phyloP scores from a whole-genome alignment of 768 basidiomycete species.

The Lactarius akahatsu region DNA sequence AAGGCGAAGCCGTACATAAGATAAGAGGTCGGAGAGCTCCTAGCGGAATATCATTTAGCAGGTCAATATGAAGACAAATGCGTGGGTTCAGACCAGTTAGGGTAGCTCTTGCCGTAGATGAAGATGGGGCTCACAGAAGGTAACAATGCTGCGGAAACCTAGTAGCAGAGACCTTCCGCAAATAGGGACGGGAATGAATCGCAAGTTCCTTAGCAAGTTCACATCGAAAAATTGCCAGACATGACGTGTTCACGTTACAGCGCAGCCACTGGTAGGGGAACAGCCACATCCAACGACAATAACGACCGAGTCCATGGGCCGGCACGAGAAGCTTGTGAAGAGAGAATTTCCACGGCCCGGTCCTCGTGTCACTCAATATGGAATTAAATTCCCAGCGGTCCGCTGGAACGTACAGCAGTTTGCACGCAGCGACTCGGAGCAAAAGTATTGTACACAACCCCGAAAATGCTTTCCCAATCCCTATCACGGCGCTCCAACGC shows the following conservation, averaged over 20 bases:
- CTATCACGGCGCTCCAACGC: not conserved
- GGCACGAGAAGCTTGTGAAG: no score
- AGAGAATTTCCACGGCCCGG: not conserved
- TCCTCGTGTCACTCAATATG: not conserved
- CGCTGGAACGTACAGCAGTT: no score
- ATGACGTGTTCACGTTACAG: not conserved
- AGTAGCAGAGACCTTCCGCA: not conserved
- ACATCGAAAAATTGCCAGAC: not conserved
- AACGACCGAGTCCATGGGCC: no score
- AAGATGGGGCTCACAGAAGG: not conserved
- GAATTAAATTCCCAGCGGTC: not conserved
- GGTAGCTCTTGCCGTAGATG: not conserved
- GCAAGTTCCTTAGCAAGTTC: not conserved
- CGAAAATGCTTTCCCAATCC: slow-evolving; percentile 1
- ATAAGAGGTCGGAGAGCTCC: not conserved
- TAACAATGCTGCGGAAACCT: not conserved
- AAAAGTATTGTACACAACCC: not conserved
- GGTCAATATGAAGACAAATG: not conserved
- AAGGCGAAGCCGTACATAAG: not conserved
- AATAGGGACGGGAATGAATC: not conserved
- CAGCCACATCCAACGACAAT: not conserved
- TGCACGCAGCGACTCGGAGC: no score
- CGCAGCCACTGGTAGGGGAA: not conserved
- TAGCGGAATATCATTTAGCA: not conserved
- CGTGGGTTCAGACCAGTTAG: not conserved